phyloP scores from a whole-genome alignment of 202 grass and related monocot species.

The Setaria viridis region DNA sequence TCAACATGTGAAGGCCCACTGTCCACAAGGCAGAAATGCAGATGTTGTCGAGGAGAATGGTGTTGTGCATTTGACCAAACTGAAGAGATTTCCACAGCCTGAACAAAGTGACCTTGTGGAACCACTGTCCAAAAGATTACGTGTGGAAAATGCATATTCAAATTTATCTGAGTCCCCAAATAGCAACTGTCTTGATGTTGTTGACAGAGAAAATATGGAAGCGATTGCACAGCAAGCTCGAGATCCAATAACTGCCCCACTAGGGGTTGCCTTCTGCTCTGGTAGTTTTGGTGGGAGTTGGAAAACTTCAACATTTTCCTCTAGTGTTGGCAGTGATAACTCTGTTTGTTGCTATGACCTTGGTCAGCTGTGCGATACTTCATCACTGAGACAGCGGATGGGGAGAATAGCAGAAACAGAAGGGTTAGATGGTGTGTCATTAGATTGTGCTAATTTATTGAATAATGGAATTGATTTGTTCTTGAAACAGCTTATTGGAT shows the following conservation, averaged over 20 bases:
- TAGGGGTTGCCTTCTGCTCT: slow-evolving; percentile 53
- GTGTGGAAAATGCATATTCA: slow-evolving; percentile 39
- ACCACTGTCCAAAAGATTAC: slow-evolving; percentile 34
- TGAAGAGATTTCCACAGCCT: slow-evolving; percentile 32
- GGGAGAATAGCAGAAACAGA: slow-evolving; percentile 57
- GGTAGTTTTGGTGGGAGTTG: slow-evolving; percentile 33
- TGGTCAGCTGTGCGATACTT: slow-evolving; percentile 51
- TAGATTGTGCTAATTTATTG: slow-evolving; percentile 62
- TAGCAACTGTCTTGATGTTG: neutral
- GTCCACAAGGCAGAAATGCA: slow-evolving; percentile 11
- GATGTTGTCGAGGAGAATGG: slow-evolving; percentile 31
- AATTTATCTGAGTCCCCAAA: slow-evolving; percentile 10
- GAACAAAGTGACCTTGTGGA: slow-evolving; percentile 30
- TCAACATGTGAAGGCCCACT: slow-evolving; percentile 15
- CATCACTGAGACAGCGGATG: slow-evolving; percentile 51
- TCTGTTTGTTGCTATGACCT: slow-evolving; percentile 40
- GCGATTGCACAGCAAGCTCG: neutral
- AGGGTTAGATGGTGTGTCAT: slow-evolving; percentile 51
- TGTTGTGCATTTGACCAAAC: slow-evolving; percentile 29
- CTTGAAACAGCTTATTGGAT: slow-evolving; percentile 58
- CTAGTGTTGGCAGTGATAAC: neutral
- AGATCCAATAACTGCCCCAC: slow-evolving; percentile 46
- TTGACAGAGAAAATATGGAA: slow-evolving; percentile 28
- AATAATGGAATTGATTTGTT: slow-evolving; percentile 63
- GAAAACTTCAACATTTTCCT: slow-evolving; percentile 16